These are phyloP conservation scores for Castanea crenata DNA, from an alignment of 306 rosid genomes.

Conservation along the genomic window DNA sequence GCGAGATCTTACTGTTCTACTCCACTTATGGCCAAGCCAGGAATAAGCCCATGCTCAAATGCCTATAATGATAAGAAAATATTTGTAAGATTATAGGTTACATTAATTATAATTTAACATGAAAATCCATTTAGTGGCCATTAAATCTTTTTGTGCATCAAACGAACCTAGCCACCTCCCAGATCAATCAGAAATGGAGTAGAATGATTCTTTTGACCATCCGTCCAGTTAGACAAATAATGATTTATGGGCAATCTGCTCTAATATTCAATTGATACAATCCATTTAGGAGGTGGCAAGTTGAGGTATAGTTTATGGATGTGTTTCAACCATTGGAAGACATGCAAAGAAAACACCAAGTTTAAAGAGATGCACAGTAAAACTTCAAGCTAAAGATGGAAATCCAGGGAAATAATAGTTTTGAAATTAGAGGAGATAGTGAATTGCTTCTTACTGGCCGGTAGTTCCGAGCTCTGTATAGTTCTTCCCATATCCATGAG, in stretches of 20 bases:
- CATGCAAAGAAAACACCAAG: background rate
- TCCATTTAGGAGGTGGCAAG: conserved; percentile 1
- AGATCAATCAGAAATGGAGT: background rate
- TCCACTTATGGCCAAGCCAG: conserved; percentile 86
- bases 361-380: background rate
- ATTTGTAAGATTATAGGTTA: conserved; percentile 16
- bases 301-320: background rate
- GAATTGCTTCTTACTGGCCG: conserved; percentile 62
- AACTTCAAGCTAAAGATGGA: background rate
- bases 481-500: conserved; percentile 97
- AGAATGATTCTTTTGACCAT: background rate
- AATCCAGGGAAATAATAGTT: conserved; percentile 6
- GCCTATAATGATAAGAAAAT: conserved; percentile 51
- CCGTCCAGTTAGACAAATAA: conserved; percentile 1
- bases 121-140: background rate
- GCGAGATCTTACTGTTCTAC: conserved; percentile 77
- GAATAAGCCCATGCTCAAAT: conserved; percentile 79
- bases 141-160: background rate
- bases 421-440: conserved; percentile 12
- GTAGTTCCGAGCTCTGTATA: conserved; percentile 68
- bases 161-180: background rate
- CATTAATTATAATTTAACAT: background rate
- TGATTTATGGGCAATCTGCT: background rate
- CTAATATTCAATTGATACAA: conserved; percentile 2
- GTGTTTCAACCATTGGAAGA: background rate